These are phyloP conservation scores for Termitomyces sp. DNA, from an alignment of 768 basidiomycete genomes.

Conservation along the genomic window DNA sequence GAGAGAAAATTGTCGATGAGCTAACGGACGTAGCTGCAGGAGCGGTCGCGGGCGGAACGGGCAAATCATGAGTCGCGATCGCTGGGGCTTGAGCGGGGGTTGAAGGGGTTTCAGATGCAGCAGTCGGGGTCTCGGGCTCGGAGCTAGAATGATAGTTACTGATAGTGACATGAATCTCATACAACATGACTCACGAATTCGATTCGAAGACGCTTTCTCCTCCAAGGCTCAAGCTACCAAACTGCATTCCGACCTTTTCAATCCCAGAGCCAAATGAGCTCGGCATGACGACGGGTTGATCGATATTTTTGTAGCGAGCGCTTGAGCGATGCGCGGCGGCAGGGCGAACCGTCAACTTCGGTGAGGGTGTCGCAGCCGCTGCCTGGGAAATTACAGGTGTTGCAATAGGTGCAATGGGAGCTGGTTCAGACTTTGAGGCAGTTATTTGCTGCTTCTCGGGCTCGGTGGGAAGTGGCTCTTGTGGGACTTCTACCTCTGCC, in stretches of 20 bases:
- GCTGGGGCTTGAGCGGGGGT: slow-evolving; percentile 23
- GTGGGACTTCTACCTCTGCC: slow-evolving; percentile 24
- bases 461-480: slow-evolving; percentile 24
- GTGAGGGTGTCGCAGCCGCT: slow-evolving; percentile 37
- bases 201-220: slow-evolving; percentile 58
- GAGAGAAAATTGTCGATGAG: slow-evolving; percentile 44
- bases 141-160: slow-evolving; percentile 4
- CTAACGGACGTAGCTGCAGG: slow-evolving; percentile 28
- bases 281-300: slow-evolving; percentile 82
- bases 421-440: slow-evolving; percentile 28
- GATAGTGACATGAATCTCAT: slow-evolving; percentile 5
- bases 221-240: slow-evolving; percentile 76
- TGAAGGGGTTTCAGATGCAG: slow-evolving; percentile 29
- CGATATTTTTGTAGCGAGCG: slow-evolving; percentile 65
- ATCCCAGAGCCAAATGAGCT: slow-evolving; percentile 55
- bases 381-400: slow-evolving; percentile 29
- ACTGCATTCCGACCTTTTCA: slow-evolving; percentile 87
- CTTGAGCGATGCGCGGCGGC: slow-evolving; percentile 50
- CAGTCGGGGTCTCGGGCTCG: slow-evolving; percentile 13
- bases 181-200: slow-evolving; percentile 38
- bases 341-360: slow-evolving; percentile 50
- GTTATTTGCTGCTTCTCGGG: slow-evolving; percentile 24
- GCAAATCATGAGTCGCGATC: slow-evolving; percentile 25
- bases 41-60: slow-evolving; percentile 34
- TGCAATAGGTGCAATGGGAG: slow-evolving; percentile 27